Base-by-base conservation (phyloP, 225 moss, liverwort and hornwort species). In the Sphagnum tenellum region DNA sequence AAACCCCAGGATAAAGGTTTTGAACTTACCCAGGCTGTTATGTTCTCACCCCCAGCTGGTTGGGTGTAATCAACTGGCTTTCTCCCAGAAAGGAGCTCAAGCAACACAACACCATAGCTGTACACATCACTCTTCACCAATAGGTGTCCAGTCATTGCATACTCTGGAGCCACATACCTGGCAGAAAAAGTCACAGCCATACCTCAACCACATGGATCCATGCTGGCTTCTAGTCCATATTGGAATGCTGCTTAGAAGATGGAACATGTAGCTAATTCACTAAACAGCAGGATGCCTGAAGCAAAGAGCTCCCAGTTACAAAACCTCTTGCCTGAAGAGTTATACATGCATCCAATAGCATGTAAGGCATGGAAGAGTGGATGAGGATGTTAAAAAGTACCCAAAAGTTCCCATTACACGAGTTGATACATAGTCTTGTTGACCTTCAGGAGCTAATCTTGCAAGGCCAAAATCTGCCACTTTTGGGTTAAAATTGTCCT, bases 351-450 rank as follows among this genome's bases (percentile, higher is more conserved):
- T 29, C 29, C 29, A 29, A 29, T 29, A 29, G 1, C 29, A 29
- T 29, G 29, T 29, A 29, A 29, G 29, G 29, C 29, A 29, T 29
- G 29, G 29, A 29, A 29, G 29, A 29, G 29, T 29, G 29, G 29
- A 29, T 29, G 29, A 29, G 29, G 29, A 29, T 29, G 29, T 29
- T 29, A 29, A 29, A 29, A 29, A 29, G 29, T 83, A 94, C 94
- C 94, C 94, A 64, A 94, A 94, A 58, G 94, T 94, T 48, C 94
- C 94, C 94, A 94, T 94, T 45, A 94, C 94, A 45, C 94, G 87
- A 47, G 94, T 94, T 46, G 89, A 90, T 49, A 94, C 94, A 48
- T 90, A 89, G 66, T 90, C 90, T 56, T 90, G 88, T 67, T 90
- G 89, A 54, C 94, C 94, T 79, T 94, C 94, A 12, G 94, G 94